Evolutionary conservation across 1,284 basidiomycete genomes (phyloP), one percentile per base, ranked within the genome.

Genomic region (Mycena sp.): DNA sequence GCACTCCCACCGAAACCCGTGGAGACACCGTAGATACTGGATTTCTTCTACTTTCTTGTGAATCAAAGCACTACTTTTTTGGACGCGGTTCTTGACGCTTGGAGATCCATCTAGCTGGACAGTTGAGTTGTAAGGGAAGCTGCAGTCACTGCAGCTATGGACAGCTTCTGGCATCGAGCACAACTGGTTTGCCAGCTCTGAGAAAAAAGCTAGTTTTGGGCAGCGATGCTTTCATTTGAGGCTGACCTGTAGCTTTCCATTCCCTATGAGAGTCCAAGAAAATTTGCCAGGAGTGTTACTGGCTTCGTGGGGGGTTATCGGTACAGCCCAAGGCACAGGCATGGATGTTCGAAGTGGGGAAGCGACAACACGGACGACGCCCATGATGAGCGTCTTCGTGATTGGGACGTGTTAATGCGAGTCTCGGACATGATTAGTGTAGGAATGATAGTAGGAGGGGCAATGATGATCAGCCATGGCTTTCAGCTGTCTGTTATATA

Each of bases 1-100:
- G 81, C 90, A 68, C 87, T 90, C 21, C 91, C 91, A 53, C 92
- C 92, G 70, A 92, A 94, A 49, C 93, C 93, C 17, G 93, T 94
- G 43, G 89, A 89, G 32, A 94, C 90, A 37, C 93, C 93, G 69
- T 94, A 95, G 43, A 95, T 83, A 69, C 89, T 91, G 61, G 86
- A 41, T 50, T 64, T 64, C 23, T 28, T 85, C 82, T 46, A 95
- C 84, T 74, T 93, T 92, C 70, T 83, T 80, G 29, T 84, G 79
- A 52, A 95, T 87, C 57, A 87, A 84, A 54, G 80, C 76, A 45
- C 89, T 85, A 70, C 88, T 87, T 68, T 84, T 84, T 19, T 80
- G 75, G 50, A 93, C 81, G 32, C 82, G 85, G 10, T 80, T 77
- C 66, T 80, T 81, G 64, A 85, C 74, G 16, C 74, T 72, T 9